A percentile compares a stretch with the other conserved stretches of the same genome.
phyloP scores from a whole-genome alignment of 169 alveolate species.

The Plasmodium blacklocki region DNA sequence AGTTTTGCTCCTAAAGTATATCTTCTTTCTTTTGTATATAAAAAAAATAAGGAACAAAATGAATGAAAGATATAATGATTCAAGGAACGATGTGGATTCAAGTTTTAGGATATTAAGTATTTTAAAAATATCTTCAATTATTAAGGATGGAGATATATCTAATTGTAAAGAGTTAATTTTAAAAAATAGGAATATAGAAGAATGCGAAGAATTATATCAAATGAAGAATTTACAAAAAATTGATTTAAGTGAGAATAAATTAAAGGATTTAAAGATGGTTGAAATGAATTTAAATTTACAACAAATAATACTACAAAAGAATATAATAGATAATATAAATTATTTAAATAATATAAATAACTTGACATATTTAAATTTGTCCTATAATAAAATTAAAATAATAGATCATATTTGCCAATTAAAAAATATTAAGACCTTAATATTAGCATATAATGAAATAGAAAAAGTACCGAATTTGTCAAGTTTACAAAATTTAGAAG shows the following conservation, averaged over 20 bases:
- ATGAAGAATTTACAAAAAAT: constrained; percentile 78
- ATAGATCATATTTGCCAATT: constrained; percentile 68
- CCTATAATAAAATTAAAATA: constrained; percentile 76
- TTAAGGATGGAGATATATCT: constrained; percentile 81
- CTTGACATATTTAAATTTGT: constrained; percentile 77
- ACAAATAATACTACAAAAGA: constrained; percentile 75
- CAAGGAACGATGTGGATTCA: background rate
- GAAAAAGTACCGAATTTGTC: constrained; percentile 80
- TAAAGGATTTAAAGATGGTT: constrained; percentile 56
- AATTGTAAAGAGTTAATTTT: constrained; percentile 77
- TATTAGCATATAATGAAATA: constrained; percentile 68
- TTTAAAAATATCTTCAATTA: constrained; percentile 79
- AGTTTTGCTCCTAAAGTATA: background rate
- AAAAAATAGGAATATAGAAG: constrained; percentile 77
- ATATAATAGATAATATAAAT: constrained; percentile 77
- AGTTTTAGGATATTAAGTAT: constrained; percentile 73
- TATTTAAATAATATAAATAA: constrained; percentile 77
- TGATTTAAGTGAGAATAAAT: constrained; percentile 68
- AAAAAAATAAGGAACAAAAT: constrained; percentile 12
- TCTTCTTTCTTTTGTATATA: background rate
- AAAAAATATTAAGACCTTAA: constrained; percentile 39
- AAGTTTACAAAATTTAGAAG: constrained; percentile 78
- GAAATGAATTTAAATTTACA: constrained; percentile 76
- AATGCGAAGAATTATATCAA: constrained; percentile 82
- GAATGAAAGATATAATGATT: constrained; percentile 22